phyloP scores from a whole-genome alignment of 169 alveolate species.

The Plasmodium coatneyi region DNA sequence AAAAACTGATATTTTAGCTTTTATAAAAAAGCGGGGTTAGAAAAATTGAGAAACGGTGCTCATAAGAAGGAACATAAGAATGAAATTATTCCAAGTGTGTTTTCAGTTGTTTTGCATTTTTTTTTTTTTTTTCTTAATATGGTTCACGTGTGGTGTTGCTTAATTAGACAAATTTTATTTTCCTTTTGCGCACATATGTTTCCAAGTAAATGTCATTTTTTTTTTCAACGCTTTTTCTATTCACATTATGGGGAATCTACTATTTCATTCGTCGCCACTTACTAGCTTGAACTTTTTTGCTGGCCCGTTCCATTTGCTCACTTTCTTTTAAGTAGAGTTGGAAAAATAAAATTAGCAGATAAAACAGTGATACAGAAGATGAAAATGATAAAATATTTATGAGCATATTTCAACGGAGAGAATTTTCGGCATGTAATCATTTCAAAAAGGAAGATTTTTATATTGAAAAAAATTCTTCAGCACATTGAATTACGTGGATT shows the following conservation, averaged over 20 bases:
- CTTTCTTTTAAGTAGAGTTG: neutral
- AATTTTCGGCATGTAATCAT: neutral
- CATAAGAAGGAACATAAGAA: neutral
- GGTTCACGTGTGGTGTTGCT: neutral
- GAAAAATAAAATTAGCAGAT: neutral
- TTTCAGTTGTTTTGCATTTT: neutral
- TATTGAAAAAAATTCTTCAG: neutral
- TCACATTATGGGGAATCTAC: neutral
- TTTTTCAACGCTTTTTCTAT: neutral
- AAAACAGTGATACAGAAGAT: neutral
- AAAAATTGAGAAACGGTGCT: neutral
- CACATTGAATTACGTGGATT: neutral
- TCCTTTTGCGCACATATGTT: neutral
- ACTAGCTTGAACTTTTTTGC: neutral
- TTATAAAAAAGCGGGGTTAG: neutral
- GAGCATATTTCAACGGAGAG: neutral
- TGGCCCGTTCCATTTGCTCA: neutral
- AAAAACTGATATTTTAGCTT: neutral
- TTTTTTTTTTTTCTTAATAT: too few relatives aligned
- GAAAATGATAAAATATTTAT: neutral
- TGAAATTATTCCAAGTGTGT: neutral
- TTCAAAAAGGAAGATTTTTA: neutral
- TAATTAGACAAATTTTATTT: neutral
- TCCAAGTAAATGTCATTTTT: neutral
- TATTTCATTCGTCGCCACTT: neutral